phyloP scores from a whole-genome alignment of 306 rosid genomes.

The Biancaea sappan region DNA sequence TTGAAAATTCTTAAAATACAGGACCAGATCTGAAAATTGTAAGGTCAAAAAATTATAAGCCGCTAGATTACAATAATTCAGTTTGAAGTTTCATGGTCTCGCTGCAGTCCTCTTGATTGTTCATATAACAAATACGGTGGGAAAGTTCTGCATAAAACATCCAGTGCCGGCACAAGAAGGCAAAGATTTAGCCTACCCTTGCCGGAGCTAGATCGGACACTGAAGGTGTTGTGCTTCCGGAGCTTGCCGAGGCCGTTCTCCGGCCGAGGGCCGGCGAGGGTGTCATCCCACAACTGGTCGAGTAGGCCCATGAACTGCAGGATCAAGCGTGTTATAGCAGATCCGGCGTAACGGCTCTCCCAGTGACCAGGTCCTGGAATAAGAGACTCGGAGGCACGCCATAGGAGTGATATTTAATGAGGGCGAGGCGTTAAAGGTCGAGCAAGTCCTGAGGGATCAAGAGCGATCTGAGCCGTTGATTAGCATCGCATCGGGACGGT shows the following conservation, averaged over 20 bases:
- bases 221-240: conserved; percentile 57
- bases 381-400: background rate
- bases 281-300: conserved; percentile 97
- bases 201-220: conserved; percentile 48
- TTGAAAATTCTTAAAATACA: background rate
- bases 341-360: conserved; percentile 30
- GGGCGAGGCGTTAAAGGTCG: conserved; percentile 53
- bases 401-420: conserved; percentile 46
- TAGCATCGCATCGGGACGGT: background rate
- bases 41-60: background rate
- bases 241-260: conserved; percentile 88
- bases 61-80: background rate
- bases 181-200: conserved; percentile 60
- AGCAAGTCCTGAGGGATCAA: conserved; percentile 37
- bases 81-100: too few relatives aligned
- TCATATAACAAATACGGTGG: background rate
- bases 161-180: background rate
- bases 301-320: conserved; percentile 65
- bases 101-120: background rate
- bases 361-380: conserved; percentile 15
- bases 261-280: conserved; percentile 90
- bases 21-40: conserved; percentile 13
- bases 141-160: background rate
- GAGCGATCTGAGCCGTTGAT: conserved; percentile 42
- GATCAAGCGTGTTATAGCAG: conserved; percentile 36